Percentiles rank a stretch among this genome's conserved stretches.
These are phyloP conservation scores for Fusarium goolgardi DNA, from an alignment of 2,329 filamentous ascomycete species.

Conservation along the genomic window DNA sequence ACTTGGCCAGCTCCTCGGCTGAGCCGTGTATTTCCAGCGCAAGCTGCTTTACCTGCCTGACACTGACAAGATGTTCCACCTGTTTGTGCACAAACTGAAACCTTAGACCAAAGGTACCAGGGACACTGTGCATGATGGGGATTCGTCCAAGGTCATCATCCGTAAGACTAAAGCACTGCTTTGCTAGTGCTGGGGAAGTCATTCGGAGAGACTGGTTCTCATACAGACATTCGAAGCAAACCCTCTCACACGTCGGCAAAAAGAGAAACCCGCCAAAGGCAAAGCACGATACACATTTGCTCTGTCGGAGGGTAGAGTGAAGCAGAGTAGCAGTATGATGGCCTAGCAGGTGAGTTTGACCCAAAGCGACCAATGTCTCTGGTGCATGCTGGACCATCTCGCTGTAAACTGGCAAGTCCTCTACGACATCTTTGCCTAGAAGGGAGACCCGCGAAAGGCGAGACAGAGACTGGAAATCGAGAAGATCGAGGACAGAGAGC, in stretches of 20 bases:
- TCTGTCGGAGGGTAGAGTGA: slow-evolving; percentile 38
- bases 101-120: slow-evolving; percentile 42
- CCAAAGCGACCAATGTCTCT: slow-evolving; percentile 43
- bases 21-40: slow-evolving; percentile 45
- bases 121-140: slow-evolving; percentile 40
- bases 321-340: slow-evolving; percentile 41
- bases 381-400: slow-evolving; percentile 56
- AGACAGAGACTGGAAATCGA: slow-evolving; percentile 47
- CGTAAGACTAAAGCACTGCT: slow-evolving; percentile 43
- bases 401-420: slow-evolving; percentile 53
- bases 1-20: slow-evolving; percentile 18
- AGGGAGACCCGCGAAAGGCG: slow-evolving; percentile 47
- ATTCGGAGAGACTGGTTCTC: slow-evolving; percentile 44
- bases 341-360: slow-evolving; percentile 40
- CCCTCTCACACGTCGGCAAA: slow-evolving; percentile 49
- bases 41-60: slow-evolving; percentile 47
- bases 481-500: slow-evolving; percentile 42
- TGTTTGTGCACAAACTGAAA: slow-evolving; percentile 28
- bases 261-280: slow-evolving; percentile 49
- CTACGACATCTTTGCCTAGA: slow-evolving; percentile 43
- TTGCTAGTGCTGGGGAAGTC: slow-evolving; percentile 37
- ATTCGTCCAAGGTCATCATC: slow-evolving; percentile 37
- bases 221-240: slow-evolving; percentile 49
- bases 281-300: slow-evolving; percentile 46
- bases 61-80: slow-evolving; percentile 45